A percentile compares a stretch with the other conserved stretches of the same genome.
Evolutionary conservation across 2,329 filamentous ascomycete species (phyloP).

Genomic region (Xylariaceae sp.): DNA sequence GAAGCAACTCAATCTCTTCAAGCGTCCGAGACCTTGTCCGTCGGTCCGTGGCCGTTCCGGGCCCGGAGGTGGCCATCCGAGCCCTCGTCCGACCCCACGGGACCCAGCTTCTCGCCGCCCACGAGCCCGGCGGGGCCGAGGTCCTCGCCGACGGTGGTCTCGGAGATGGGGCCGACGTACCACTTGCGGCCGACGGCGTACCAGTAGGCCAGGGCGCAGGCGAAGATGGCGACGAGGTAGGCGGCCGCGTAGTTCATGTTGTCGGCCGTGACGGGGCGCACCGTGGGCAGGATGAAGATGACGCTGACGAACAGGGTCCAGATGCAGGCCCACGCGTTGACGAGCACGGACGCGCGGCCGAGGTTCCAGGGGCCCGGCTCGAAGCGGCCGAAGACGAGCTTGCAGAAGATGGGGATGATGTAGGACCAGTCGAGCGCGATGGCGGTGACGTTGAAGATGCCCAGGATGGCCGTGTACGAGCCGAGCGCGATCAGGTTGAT

Average conservation of each 20-base stretch:
- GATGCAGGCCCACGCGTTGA: constrained; percentile 48
- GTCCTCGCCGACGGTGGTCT: no score
- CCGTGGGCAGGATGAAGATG: constrained; percentile 37
- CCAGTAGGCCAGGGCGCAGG: constrained; percentile 44
- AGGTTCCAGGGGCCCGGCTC: constrained; percentile 50
- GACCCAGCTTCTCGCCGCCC: no score
- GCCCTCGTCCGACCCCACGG: no score
- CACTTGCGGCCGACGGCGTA: no score
- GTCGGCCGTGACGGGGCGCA: constrained; percentile 34
- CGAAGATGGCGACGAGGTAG: constrained; percentile 26
- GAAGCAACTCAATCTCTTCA: no score
- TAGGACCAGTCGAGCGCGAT: constrained; percentile 46
- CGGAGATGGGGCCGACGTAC: no score
- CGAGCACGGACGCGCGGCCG: constrained; percentile 43
- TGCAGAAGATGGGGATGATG: constrained; percentile 52
- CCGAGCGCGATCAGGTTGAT: constrained; percentile 46
- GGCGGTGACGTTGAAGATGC: constrained; percentile 45
- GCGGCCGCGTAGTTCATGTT: constrained; percentile 37
- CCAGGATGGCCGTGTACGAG: constrained; percentile 40
- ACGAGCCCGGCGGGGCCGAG: no score
- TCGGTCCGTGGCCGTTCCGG: no score
- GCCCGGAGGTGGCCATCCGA: no score
- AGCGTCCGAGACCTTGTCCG: no score
- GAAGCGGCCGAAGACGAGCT: constrained; percentile 42
- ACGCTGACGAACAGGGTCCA: constrained; percentile 49